Evolutionary conservation across 306 rosid species (phyloP).

Genomic region (Corylus americana): DNA sequence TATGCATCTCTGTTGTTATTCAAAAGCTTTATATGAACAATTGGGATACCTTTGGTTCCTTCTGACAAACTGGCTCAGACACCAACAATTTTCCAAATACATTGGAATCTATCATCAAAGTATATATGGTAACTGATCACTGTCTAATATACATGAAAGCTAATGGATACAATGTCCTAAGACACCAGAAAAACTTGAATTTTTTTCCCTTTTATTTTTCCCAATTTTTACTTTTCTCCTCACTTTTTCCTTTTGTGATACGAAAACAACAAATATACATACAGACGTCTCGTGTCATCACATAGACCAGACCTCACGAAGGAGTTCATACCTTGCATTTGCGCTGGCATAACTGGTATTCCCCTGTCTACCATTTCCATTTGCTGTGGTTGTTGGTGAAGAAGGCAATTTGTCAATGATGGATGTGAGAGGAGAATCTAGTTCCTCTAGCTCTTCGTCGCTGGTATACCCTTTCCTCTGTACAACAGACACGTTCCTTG

Average conservation of each 20-base stretch:
- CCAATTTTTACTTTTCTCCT: constrained; percentile 22
- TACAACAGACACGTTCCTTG: constrained; percentile 56
- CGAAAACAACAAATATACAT: constrained; percentile 22
- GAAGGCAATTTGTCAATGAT: constrained; percentile 62
- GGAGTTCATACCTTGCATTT: constrained; percentile 82
- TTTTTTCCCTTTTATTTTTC: background rate
- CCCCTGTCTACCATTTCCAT: constrained; percentile 48
- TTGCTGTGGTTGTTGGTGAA: constrained; percentile 36
- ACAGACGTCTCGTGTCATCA: constrained; percentile 40
- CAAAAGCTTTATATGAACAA: background rate
- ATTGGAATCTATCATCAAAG: constrained; percentile 9
- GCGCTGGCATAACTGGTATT: constrained; percentile 26
- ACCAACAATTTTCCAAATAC: background rate
- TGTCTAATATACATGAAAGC: constrained; percentile 34
- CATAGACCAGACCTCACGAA: constrained; percentile 84
- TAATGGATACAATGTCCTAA: constrained; percentile 26
- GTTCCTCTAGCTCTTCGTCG: constrained; percentile 91
- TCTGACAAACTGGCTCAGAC: background rate
- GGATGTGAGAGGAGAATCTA: constrained; percentile 70
- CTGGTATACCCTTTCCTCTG: constrained; percentile 89
- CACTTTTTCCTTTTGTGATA: constrained; percentile 7
- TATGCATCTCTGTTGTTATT: too few species aligned
- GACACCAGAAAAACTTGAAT: constrained; percentile 10
- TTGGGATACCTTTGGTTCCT: background rate
- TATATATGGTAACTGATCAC: constrained; percentile 13